Percentiles rank a stretch among this genome's conserved stretches.
These are phyloP conservation scores for Chloranthus sessilifolius DNA, from an alignment of 164 flowering plant species.

Conservation along the genomic window DNA sequence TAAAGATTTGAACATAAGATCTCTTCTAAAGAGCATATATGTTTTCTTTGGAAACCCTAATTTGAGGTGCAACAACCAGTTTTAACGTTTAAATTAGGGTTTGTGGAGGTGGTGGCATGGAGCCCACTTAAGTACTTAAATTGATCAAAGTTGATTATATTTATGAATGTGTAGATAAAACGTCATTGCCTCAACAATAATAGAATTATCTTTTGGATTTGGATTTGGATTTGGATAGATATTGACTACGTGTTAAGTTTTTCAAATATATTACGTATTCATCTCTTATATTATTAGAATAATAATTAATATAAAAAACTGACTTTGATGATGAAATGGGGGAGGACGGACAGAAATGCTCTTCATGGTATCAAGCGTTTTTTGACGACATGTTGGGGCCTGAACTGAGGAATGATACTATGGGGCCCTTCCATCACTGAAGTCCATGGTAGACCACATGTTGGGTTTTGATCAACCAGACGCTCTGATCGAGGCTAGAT, in stretches of 20 bases:
- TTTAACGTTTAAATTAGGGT: constrained; percentile 8
- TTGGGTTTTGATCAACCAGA: no score
- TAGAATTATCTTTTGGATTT: constrained; percentile 5
- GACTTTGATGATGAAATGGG: not conserved
- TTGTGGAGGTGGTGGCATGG: constrained; percentile 7
- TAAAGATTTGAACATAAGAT: no score
- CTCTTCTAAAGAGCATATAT: no score
- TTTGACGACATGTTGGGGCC: not conserved
- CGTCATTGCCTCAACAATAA: constrained; percentile 24
- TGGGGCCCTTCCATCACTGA: no score
- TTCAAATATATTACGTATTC: constrained; percentile 1
- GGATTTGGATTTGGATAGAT: constrained; percentile 9
- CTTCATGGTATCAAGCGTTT: constrained; percentile 4
- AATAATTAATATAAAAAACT: no score
- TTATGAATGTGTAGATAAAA: constrained; percentile 15
- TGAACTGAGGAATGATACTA: no score
- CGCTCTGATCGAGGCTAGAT: no score
- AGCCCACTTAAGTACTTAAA: constrained; percentile 6
- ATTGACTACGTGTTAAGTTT: constrained; percentile 6
- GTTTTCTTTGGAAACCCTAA: not conserved
- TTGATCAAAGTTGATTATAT: constrained; percentile 1
- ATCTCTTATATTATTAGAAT: not conserved
- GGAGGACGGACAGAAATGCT: not conserved
- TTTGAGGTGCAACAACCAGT: not conserved
- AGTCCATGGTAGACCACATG: no score